A percentile compares a stretch with the other conserved stretches of the same genome.
Conservation (phyloP, 495 filamentous ascomycete species). For the Penicillium lagena region DNA sequence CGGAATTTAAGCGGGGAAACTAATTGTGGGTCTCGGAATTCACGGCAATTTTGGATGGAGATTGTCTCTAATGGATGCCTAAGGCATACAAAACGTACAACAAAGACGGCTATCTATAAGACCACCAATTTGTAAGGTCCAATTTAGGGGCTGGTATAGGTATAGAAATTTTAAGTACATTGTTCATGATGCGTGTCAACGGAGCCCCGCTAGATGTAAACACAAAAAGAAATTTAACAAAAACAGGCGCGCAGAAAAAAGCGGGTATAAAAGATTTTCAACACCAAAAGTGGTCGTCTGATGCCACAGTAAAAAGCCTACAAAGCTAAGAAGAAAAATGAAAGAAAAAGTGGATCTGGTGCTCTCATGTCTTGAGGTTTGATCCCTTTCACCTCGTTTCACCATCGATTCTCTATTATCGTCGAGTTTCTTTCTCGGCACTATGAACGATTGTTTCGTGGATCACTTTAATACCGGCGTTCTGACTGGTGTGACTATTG, state of each 20-base stretch:
- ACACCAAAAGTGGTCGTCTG: too few species aligned
- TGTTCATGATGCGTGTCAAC: too few species aligned
- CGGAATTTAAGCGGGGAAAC: slow-evolving; percentile 8
- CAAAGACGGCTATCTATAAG: background rate
- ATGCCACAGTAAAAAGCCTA: too few species aligned
- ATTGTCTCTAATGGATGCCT: slow-evolving; percentile 15
- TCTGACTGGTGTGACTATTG: slow-evolving; percentile 15
- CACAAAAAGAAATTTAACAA: background rate
- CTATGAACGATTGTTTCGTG: slow-evolving; percentile 25
- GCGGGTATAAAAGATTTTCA: background rate
- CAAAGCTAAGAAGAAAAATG: background rate
- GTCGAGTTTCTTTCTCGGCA: slow-evolving; percentile 7
- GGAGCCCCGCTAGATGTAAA: too few species aligned
- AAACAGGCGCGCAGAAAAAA: background rate
- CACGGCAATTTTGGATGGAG: slow-evolving; percentile 11
- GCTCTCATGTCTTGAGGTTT: background rate
- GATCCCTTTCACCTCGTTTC: too few species aligned
- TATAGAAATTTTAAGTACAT: too few species aligned
- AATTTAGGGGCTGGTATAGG: too few species aligned
- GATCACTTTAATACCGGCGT: slow-evolving; percentile 21
- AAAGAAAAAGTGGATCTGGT: background rate
- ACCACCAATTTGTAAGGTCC: too few species aligned
- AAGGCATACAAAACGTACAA: slow-evolving; percentile 24
- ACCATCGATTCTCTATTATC: background rate
- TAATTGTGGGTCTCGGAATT: slow-evolving; percentile 3